Conservation (phyloP, 305 asterid species). For the Ilex paraguariensis region DNA sequence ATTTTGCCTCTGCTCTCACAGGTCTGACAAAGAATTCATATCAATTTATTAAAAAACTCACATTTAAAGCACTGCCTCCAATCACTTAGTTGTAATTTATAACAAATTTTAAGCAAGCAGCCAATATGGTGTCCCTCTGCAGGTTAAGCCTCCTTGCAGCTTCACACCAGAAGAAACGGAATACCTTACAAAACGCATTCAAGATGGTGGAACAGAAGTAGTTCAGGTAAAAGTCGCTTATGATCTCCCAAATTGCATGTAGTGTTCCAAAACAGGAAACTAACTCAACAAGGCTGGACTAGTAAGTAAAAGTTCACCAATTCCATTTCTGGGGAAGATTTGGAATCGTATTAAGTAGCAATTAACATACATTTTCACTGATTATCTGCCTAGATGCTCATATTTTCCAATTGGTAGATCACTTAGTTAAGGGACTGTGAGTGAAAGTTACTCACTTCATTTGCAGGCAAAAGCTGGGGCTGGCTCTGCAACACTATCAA, state of each 20-base stretch:
- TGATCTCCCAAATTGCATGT: too few species aligned
- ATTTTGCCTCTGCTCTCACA: slow-evolving; percentile 29
- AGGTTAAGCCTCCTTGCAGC: slow-evolving; percentile 47
- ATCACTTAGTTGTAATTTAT: too few species aligned
- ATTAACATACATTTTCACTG: too few species aligned
- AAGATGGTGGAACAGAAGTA: slow-evolving; percentile 95
- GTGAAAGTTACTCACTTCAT: not conserved
- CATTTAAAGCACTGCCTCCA: too few species aligned
- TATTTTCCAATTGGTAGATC: not conserved
- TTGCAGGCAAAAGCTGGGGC: slow-evolving; percentile 94
- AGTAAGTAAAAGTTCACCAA: too few species aligned
- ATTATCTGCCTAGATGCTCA: too few species aligned
- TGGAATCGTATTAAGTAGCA: too few species aligned
- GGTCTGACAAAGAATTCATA: slow-evolving; percentile 13
- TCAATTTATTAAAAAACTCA: too few species aligned
- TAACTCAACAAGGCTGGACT: too few species aligned
- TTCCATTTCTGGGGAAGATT: too few species aligned
- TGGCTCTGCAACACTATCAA: slow-evolving; percentile 91
- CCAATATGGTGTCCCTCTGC: slow-evolving; percentile 5
- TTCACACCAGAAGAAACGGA: slow-evolving; percentile 26
- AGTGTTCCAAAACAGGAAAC: too few species aligned
- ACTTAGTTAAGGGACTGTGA: not conserved
- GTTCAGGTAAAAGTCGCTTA: slow-evolving; percentile 52
- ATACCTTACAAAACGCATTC: slow-evolving; percentile 75
- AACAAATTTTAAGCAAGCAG: not conserved